A percentile compares a stretch with the other conserved stretches of the same genome.
Conservation (phyloP, 345 rosid species). For the Acer saccharum region DNA sequence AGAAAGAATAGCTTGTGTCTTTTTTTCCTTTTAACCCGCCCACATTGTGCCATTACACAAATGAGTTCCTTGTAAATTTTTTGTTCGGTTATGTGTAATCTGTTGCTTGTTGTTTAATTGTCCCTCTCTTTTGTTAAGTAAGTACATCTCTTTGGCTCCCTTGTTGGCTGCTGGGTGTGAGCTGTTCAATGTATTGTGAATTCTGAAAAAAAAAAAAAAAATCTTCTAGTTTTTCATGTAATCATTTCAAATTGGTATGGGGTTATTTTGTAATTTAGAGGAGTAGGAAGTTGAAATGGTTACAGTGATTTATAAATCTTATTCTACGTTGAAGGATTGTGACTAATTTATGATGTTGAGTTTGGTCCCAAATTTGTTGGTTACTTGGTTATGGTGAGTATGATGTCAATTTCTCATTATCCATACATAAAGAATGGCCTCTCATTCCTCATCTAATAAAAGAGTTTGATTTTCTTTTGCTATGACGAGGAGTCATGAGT, state of each 20-base stretch:
- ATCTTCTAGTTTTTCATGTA: not conserved
- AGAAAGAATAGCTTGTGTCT: constrained; percentile 4
- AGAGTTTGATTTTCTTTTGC: not conserved
- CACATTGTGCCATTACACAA: constrained; percentile 31
- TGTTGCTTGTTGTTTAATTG: constrained; percentile 11
- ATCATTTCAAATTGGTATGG: not conserved
- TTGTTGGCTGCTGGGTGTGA: constrained; percentile 8
- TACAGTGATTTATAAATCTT: not conserved
- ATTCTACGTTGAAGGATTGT: too few relatives aligned
- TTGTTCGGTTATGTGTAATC: constrained; percentile 18
- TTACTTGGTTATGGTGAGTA: too few relatives aligned
- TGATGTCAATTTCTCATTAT: too few relatives aligned
- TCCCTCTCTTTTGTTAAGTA: not conserved
- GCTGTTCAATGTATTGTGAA: constrained; percentile 23
- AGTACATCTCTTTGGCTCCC: not conserved
- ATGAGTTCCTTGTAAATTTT: constrained; percentile 35
- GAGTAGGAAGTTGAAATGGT: not conserved
- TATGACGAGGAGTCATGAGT: too few relatives aligned
- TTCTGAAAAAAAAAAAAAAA: not conserved
- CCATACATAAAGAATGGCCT: not conserved
- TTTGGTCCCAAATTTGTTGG: too few relatives aligned
- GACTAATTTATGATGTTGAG: too few relatives aligned
- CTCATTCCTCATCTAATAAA: constrained; percentile 7
- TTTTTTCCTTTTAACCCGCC: constrained; percentile 14
- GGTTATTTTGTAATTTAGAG: constrained; percentile 4